Evolutionary conservation across 1,284 basidiomycete genomes (phyloP).

Genomic region (Papiliotrema flavescens): DNA sequence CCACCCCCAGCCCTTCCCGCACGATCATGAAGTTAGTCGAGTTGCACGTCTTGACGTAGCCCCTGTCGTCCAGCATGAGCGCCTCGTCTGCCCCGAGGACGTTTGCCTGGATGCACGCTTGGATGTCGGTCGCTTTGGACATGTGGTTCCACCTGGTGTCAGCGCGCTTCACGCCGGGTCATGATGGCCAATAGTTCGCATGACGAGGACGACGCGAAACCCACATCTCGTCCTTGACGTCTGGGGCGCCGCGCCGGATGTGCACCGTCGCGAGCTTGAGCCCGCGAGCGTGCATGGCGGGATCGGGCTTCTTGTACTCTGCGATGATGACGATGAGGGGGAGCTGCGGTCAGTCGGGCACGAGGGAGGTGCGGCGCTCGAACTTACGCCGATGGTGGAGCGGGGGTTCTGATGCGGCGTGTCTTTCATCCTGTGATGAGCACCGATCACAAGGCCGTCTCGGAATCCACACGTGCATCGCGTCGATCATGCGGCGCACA

Average conservation of each 20-base stretch:
- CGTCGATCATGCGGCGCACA: no score
- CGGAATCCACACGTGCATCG: no score
- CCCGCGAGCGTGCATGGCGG: background rate
- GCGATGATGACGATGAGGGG: slow-evolving; percentile 6
- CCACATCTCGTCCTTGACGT: slow-evolving; percentile 8
- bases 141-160: slow-evolving; percentile 8
- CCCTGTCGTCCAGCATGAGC: slow-evolving; percentile 6
- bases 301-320: slow-evolving; percentile 6
- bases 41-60: slow-evolving; percentile 10
- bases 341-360: background rate
- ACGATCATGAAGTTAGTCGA: slow-evolving; percentile 10
- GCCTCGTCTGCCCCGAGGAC: slow-evolving; percentile 6
- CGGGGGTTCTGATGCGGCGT: slow-evolving; percentile 6
- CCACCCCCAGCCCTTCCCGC: slow-evolving; percentile 4
- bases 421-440: background rate
- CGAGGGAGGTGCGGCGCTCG: background rate
- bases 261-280: slow-evolving; percentile 1
- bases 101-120: slow-evolving; percentile 8
- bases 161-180: no score
- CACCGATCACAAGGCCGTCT: no score
- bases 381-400: slow-evolving; percentile 1
- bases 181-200: no score
- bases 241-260: slow-evolving; percentile 2
- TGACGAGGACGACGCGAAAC: no score
- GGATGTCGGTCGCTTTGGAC: slow-evolving; percentile 10